Conservation (phyloP, 192 early-diverging fungal genomes). For the Coemansia aciculifera region DNA sequence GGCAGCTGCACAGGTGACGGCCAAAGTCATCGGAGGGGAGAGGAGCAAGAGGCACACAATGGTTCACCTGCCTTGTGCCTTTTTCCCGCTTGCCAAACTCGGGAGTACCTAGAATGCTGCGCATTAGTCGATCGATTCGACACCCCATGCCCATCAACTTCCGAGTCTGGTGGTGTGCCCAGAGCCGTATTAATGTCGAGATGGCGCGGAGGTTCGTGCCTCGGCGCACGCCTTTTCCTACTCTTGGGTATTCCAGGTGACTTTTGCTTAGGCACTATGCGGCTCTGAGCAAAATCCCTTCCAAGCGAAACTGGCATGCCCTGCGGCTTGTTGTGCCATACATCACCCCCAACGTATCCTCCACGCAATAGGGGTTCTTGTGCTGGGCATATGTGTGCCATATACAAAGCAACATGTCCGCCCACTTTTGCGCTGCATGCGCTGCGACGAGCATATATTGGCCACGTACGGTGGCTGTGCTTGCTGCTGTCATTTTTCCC, state of each 20-base stretch:
- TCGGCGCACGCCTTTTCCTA: neutral
- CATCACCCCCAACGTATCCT: neutral
- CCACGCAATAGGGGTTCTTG: neutral
- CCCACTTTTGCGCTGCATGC: neutral
- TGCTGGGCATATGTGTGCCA: no score
- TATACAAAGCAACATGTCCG: neutral
- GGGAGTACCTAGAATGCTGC: neutral
- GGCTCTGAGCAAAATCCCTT: neutral
- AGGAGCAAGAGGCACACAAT: neutral
- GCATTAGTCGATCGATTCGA: conserved; percentile 5
- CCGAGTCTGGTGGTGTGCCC: neutral
- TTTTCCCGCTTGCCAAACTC: neutral
- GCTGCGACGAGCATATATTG: neutral
- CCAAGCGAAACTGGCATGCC: neutral
- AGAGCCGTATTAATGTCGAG: neutral
- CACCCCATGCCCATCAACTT: neutral
- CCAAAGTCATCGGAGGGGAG: neutral
- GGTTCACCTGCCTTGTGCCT: neutral
- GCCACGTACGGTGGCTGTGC: neutral
- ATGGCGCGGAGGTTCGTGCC: neutral
- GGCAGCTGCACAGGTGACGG: neutral
- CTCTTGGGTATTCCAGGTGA: neutral
- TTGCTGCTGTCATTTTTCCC: neutral
- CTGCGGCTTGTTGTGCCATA: neutral
- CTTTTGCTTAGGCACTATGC: neutral